Base-by-base conservation (phyloP, 2,329 filamentous ascomycete species). In the Aspergillus sp. region DNA sequence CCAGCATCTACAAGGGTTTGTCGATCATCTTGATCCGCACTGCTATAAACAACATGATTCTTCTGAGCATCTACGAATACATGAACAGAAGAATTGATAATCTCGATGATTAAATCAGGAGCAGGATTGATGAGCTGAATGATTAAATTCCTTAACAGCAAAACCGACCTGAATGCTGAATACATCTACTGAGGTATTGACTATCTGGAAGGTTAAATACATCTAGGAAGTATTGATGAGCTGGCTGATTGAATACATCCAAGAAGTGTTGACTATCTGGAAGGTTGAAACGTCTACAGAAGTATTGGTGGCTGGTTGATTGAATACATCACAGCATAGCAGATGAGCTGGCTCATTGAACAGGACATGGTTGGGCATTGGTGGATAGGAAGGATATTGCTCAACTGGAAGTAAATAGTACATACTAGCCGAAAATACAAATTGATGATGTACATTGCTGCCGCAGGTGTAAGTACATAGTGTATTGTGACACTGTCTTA, bases 41-140 rank as follows among this genome's bases (percentile, higher is more conserved):
- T 4, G 76, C 75, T 7, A 67, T 81, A 25, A 80, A 81, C 67
- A 81, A 81, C 67, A 81, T 81, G 78, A 80, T 81, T 50, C 70
- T 81, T 45, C 72, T 81, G 67, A 78, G 77, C 63, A 72, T 79
- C 19, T 80, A 79, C 54, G 79, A 81, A 66, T 79, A 79, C 59
- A 74, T 80, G 39, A 81, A 79, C 68, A 70, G 71, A 59, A 70
- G 70, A 57, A 81, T 81, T 63, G 75, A 80, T 59, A 64, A 74
- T 39, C 69, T 80, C 56, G 74, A 74, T 39, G 63, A 57, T 52
- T 54, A 28, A 9, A 47, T 36, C 10, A 13, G 12, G 10, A 36
- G 12, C 32, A 5, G 30, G 10, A 13, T 36, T 30, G 28, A 30
- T 12, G 4, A 36, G 32, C 32, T 36, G 12, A 12, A 13, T 36